Percentiles rank a stretch among this genome's conserved stretches.
Evolutionary conservation across 2,329 filamentous ascomycete genomes (phyloP).

Genomic region (Zalaria obscura): DNA sequence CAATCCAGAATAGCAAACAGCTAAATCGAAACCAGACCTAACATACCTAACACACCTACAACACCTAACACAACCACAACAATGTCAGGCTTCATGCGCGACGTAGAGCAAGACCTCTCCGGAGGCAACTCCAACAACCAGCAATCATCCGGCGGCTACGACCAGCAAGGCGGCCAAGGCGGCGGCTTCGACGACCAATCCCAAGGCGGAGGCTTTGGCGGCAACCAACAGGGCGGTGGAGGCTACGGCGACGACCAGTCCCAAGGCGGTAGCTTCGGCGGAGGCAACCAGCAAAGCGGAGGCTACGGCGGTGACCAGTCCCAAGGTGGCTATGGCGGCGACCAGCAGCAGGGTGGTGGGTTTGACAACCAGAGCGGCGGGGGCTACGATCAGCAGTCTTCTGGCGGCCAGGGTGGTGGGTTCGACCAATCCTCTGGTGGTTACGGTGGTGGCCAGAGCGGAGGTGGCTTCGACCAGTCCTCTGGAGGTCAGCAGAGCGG

Average conservation of each 20-base stretch:
- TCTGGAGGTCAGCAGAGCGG: not conserved
- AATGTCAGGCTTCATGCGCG: conserved; percentile 3
- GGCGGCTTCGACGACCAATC: not conserved
- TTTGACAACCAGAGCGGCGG: conserved; percentile 1
- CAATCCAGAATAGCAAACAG: too few species aligned
- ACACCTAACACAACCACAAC: not conserved
- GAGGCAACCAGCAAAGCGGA: too few species aligned
- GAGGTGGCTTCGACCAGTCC: not conserved
- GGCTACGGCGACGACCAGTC: conserved; percentile 2
- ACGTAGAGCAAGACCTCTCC: conserved; percentile 2
- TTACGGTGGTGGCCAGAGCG: conserved; percentile 1
- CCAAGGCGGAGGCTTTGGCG: not conserved
- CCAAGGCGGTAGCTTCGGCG: not conserved
- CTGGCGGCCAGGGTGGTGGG: not conserved
- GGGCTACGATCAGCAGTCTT: not conserved
- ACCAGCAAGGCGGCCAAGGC: conserved; percentile 1
- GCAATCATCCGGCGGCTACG: conserved; percentile 2
- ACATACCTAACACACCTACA: not conserved
- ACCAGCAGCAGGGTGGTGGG: conserved; percentile 3
- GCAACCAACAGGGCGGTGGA: not conserved
- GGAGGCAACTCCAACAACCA: conserved; percentile 2
- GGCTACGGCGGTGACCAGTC: not conserved
- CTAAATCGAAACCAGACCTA: too few species aligned
- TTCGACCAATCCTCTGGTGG: not conserved
- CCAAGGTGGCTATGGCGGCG: not conserved